Evolutionary conservation across 192 early-diverging fungal species (phyloP), one percentile per base, ranked within the genome.

Genomic region (Haplosporangium gracile): DNA sequence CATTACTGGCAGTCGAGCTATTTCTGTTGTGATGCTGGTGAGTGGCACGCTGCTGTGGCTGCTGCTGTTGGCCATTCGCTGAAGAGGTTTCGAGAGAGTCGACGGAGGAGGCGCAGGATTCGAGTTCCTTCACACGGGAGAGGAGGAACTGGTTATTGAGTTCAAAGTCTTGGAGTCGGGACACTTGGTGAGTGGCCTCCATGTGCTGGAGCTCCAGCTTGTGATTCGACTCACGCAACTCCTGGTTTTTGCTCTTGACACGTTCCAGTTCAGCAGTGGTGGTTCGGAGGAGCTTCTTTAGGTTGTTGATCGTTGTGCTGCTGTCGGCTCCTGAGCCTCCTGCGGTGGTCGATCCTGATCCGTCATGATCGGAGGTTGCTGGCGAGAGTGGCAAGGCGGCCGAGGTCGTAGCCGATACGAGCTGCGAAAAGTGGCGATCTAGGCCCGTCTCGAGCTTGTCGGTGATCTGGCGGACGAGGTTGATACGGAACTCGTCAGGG

Each of bases 401-500:
- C 38, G 81, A 43, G 1, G 84, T 80, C 1, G 60, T 65, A 11
- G 79, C 84, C 4, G 84, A 80, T 20, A 81, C 79, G 34, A 86
- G n/a, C 65, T 86, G 84, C 0, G 75, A 81, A 70, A 86, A 86
- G 53, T 86, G 84, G 32, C 84, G 78, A 20, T 86, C 79, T 18
- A 86, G 76, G 3, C 79, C 79, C 7, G 79, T 74, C 40, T 80
- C 78, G 10, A 86, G 75, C 22, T 86, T 80, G 34, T 86, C 84
- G 0, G 78, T 78, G 65, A 86, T 86, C 51, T 86, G 84, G 16
- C 84, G 79, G 71, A 86, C 81, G 32, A 86, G 76, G 38, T 79
- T 81, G 60, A 81, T 78, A 24, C 79, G 70, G 76, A 86, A 86
- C 47, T 86, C 84, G 69, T 86, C 84, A 55, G 79, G 84, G 26